These are phyloP conservation scores for Verbena officinalis DNA, from an alignment of 257 asterid genomes.

Conservation along the genomic window DNA sequence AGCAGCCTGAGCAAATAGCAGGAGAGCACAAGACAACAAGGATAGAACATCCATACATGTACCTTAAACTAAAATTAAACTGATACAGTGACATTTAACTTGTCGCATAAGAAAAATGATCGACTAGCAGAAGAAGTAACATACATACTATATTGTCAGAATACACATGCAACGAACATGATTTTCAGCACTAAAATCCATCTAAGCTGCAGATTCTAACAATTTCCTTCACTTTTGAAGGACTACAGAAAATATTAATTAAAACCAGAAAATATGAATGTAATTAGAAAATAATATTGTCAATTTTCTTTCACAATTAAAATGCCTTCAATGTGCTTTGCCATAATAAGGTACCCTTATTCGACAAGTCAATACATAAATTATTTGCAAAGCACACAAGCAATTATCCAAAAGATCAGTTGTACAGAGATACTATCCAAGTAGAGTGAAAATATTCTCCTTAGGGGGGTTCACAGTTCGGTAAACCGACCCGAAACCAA, in stretches of 20 bases:
- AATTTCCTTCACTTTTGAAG: not conserved
- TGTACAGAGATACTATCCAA: not conserved
- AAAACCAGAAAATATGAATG: not conserved
- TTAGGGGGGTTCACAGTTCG: too few species aligned
- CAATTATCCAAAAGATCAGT: not conserved
- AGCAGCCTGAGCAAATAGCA: constrained; percentile 22
- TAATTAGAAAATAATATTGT: not conserved
- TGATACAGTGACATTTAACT: not conserved
- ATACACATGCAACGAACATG: not conserved
- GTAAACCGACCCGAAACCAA: too few species aligned
- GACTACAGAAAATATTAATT: not conserved
- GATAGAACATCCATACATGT: constrained; percentile 11
- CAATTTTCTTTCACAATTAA: constrained; percentile 13
- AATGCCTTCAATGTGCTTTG: not conserved
- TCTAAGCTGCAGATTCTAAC: not conserved
- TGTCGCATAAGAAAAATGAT: not conserved
- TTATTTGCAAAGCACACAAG: not conserved
- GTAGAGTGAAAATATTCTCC: not conserved
- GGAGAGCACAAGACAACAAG: constrained; percentile 17
- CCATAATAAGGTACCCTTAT: not conserved
- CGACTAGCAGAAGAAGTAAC: not conserved
- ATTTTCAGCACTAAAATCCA: not conserved
- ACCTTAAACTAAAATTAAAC: constrained; percentile 4
- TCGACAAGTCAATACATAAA: not conserved
- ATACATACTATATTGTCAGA: not conserved